A percentile compares a stretch with the other conserved stretches of the same genome.
Conservation (phyloP, 2,329 filamentous ascomycete species). For the Pseudogymnoascus sp. region DNA sequence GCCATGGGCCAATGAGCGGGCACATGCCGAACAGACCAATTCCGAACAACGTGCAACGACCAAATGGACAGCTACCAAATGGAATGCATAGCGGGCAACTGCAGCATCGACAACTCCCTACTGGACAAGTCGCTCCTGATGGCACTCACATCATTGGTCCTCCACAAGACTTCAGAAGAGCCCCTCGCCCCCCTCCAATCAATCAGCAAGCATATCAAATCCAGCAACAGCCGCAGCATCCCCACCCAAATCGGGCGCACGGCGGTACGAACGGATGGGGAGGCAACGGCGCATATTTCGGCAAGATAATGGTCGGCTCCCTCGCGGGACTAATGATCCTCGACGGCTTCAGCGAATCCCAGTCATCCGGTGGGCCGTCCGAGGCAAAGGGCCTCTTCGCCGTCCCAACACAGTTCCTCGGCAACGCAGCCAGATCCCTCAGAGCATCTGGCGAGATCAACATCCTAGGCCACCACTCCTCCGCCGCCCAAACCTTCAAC, state of each 20-base stretch:
- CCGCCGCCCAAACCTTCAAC: conserved; percentile 38
- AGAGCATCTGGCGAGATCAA: conserved; percentile 36
- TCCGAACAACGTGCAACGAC: conserved; percentile 19
- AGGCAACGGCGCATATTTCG: conserved; percentile 48
- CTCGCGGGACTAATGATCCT: conserved; percentile 87
- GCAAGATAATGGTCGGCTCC: conserved; percentile 86
- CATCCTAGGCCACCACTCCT: conserved; percentile 46
- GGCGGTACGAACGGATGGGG: conserved; percentile 52
- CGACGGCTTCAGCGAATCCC: conserved; percentile 61
- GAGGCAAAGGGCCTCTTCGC: conserved; percentile 60
- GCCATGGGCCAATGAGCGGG: background rate
- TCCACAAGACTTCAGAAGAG: conserved; percentile 52
- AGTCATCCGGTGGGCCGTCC: conserved; percentile 48
- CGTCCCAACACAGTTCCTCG: conserved; percentile 52
- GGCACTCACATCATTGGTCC: conserved; percentile 52
- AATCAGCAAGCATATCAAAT: conserved; percentile 28
- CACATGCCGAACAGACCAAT: background rate
- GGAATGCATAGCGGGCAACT: background rate
- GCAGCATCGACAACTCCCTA: conserved; percentile 16
- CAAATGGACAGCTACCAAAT: background rate
- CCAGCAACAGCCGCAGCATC: conserved; percentile 23
- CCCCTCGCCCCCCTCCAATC: conserved; percentile 20
- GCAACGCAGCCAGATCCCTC: conserved; percentile 39
- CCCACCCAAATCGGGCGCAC: conserved; percentile 49
- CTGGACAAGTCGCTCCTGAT: conserved; percentile 23